phyloP scores from a whole-genome alignment of 257 asterid species.

The Scutellaria barbata region DNA sequence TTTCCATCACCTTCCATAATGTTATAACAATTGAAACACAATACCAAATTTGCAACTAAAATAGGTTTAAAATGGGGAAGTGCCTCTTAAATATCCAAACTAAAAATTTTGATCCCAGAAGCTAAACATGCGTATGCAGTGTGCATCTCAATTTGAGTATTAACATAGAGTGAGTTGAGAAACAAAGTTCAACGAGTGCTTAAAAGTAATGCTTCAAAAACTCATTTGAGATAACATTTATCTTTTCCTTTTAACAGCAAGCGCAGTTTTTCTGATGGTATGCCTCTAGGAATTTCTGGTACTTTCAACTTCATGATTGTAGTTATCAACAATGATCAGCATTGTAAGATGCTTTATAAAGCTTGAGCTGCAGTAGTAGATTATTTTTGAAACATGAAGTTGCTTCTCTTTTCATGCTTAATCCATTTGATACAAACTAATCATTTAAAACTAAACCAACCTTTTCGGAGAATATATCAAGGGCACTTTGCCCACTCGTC shows the following conservation, averaged over 20 bases:
- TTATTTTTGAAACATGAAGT: conserved; percentile 2
- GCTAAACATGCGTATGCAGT: conserved; percentile 4
- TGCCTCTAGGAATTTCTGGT: too few species aligned
- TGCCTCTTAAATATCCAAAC: not conserved
- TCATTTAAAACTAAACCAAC: conserved; percentile 44
- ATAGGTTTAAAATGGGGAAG: conserved; percentile 6
- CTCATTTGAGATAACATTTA: conserved; percentile 22
- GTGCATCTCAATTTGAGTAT: not conserved
- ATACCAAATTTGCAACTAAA: not conserved
- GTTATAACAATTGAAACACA: conserved; percentile 7
- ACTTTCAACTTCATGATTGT: too few species aligned
- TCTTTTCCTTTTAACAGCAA: conserved; percentile 5
- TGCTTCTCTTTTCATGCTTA: conserved; percentile 19
- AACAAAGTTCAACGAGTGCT: conserved; percentile 1
- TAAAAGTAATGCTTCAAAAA: not conserved
- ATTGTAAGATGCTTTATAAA: not conserved
- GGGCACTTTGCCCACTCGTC: conserved; percentile 83
- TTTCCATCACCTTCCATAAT: conserved; percentile 7
- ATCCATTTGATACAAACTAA: conserved; percentile 4
- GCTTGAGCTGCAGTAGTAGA: not conserved
- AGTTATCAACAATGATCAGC: not conserved
- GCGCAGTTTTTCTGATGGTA: too few species aligned
- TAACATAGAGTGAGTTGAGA: conserved; percentile 20
- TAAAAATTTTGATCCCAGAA: not conserved
- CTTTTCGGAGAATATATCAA: conserved; percentile 90